phyloP scores from a whole-genome alignment of 306 rosid species.

The Acacia melanoxylon region DNA sequence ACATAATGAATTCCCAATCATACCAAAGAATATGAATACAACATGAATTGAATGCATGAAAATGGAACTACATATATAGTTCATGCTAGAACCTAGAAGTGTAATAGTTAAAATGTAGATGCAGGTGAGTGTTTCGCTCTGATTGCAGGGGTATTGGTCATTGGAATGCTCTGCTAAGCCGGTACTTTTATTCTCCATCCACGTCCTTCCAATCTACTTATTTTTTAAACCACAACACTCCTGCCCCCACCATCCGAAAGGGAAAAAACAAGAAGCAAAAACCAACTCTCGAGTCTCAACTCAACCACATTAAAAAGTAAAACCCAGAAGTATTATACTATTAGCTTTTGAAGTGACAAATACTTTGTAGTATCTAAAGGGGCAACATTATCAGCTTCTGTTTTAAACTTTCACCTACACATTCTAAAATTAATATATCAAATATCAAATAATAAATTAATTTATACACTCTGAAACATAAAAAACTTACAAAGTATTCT shows the following conservation, averaged over 20 bases:
- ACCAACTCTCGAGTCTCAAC: background rate
- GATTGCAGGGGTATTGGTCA: background rate
- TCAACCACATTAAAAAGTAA: background rate
- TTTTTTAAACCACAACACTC: background rate
- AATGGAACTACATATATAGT: background rate
- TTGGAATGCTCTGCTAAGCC: background rate
- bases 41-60: background rate
- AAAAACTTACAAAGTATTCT: constrained; percentile 79
- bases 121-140: background rate
- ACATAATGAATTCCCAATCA: constrained; percentile 6
- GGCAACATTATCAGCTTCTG: background rate
- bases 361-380: background rate
- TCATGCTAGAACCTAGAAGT: background rate
- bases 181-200: background rate
- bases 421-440: constrained; percentile 1
- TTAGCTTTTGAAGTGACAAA: constrained; percentile 8
- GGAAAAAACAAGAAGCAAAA: background rate
- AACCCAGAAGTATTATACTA: constrained; percentile 11
- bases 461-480: constrained; percentile 6
- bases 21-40: constrained; percentile 20
- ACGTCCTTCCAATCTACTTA: background rate
- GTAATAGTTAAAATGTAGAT: background rate
- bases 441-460: background rate
- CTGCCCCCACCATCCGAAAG: background rate
- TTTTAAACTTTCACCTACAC: background rate